These are phyloP conservation scores for Tillandsia leiboldiana DNA, from an alignment of 176 grass and related monocot species.

Conservation along the genomic window DNA sequence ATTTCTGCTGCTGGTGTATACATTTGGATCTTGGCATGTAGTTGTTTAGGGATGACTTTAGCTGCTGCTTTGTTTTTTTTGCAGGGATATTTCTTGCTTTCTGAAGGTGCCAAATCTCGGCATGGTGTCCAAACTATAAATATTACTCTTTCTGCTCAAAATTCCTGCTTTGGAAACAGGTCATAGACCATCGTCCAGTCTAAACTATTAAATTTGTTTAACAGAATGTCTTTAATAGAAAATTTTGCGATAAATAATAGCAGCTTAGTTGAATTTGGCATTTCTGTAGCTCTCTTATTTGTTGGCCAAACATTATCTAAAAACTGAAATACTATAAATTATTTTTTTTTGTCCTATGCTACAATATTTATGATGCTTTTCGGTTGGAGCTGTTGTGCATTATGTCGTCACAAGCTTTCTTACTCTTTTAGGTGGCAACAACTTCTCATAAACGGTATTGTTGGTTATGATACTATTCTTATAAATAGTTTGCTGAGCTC, in stretches of 20 bases:
- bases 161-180: conserved; percentile 96
- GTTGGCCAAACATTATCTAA: not conserved
- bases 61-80: conserved; percentile 14
- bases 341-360: conserved; percentile 3
- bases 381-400: not conserved
- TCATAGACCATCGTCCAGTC: conserved; percentile 12
- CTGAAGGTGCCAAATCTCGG: conserved; percentile 75
- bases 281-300: conserved; percentile 12
- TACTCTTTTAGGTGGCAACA: conserved; percentile 82
- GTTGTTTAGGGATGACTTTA: not conserved
- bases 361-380: not conserved
- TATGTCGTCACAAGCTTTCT: not conserved
- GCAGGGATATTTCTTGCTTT: conserved; percentile 98
- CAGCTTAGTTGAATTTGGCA: not conserved
- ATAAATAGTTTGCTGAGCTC: conserved; percentile 90
- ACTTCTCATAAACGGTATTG: conserved; percentile 91
- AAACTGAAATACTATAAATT: not conserved
- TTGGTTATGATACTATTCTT: conserved; percentile 99
- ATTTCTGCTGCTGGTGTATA: not conserved
- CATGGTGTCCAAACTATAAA: conserved; percentile 73
- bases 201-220: not conserved
- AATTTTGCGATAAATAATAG: not conserved
- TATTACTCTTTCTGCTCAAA: conserved; percentile 78
- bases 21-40: not conserved
- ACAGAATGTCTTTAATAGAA: not conserved